Conservation (phyloP, 345 rosid genomes). For the Eucalyptus shirleyi region DNA sequence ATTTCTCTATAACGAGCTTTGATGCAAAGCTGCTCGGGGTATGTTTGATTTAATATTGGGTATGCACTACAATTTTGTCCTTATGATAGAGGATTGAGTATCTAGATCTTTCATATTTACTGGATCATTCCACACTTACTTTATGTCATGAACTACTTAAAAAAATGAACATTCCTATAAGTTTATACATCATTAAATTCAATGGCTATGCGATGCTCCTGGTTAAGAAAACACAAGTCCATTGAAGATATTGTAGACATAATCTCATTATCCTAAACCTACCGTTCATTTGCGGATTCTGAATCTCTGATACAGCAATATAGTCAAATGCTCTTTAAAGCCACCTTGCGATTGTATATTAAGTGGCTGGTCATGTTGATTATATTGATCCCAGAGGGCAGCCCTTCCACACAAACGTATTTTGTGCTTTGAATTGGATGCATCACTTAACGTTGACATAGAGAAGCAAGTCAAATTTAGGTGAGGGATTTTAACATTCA, state of each 20-base stretch:
- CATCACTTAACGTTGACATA: neutral
- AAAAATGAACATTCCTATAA: fast-evolving
- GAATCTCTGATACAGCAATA: fast-evolving
- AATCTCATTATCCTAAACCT: neutral
- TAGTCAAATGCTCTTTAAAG: neutral
- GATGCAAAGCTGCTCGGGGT: neutral
- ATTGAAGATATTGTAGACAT: neutral
- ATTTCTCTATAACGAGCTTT: neutral
- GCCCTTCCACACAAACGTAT: neutral
- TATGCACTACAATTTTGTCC: neutral
- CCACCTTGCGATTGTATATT: neutral
- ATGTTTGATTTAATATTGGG: neutral
- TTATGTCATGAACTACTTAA: neutral
- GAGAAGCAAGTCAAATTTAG: neutral
- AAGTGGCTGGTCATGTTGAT: neutral
- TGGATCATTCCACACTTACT: neutral
- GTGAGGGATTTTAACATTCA: neutral
- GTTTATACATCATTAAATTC: neutral
- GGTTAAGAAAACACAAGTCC: neutral
- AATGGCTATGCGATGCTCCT: neutral
- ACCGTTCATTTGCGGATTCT: neutral
- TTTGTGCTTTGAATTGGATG: neutral
- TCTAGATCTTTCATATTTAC: neutral
- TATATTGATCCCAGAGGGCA: neutral
- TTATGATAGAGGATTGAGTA: neutral